Base-by-base conservation (phyloP, 129 eudicot species). In the carrot (Daucus carota) region DNA sequence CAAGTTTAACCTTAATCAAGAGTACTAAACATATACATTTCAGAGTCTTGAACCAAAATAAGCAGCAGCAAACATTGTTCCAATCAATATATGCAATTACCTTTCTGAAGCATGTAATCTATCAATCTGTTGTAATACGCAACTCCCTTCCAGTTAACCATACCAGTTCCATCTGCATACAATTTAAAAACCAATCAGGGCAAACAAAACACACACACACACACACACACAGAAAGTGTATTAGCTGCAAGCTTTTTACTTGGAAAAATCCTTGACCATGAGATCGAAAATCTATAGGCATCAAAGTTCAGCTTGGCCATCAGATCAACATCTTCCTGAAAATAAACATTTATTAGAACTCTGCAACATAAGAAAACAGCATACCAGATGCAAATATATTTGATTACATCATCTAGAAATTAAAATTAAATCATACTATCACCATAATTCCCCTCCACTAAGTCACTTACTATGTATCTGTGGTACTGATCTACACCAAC, bases 201-300 rank as follows among this genome's bases (percentile, higher is more conserved):
- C 20, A 6, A 76, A 87, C n/a, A n/a, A n/a, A n/a, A n/a, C n/a
- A n/a, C 26, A 54, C 29, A 54, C 26, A 54, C 5, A 54, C 63
- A 54, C 26, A 54, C 8, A 54, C 0, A 54, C 8, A 54, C 20
- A 46, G 4, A n/a, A 54, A 15, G 6, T 17, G 63, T 54, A 18
- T 16, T 54, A 54, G 20, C 0, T 15, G 26, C 63, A 22, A 20
- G 26, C 10, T 29, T 65, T 65, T 87, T 84, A 89, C 96, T 82
- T 83, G 96, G 97, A 72, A 92, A 89, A 48, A 92, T 88, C 68
- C 96, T 86, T 42, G 92, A 81, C 96, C 98, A 92, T 52, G 98
- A 92, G 76, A 92, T 90, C 3, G 98, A 92, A 83, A 92, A 92
- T 5, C 98, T 86, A 79, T 92, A 92, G n/a, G 96, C 96, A 59